These are phyloP conservation scores for Sequoiadendron giganteum DNA, from an alignment of 75 land plant species.

Conservation along the genomic window DNA sequence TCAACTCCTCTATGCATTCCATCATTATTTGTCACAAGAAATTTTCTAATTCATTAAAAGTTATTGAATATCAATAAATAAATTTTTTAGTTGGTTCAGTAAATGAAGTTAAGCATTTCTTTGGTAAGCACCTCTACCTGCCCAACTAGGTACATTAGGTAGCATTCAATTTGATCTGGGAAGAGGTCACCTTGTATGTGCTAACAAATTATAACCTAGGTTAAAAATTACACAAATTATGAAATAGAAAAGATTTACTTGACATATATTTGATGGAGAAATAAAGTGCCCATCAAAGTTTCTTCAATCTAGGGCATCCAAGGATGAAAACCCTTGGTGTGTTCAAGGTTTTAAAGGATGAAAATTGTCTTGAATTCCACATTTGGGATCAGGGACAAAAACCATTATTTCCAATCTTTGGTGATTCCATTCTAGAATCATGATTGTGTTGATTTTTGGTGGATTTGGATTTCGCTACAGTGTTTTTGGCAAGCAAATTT, in stretches of 20 bases:
- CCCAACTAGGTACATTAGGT: background rate
- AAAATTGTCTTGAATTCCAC: too few relatives aligned
- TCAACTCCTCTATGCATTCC: background rate
- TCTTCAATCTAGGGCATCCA: too few relatives aligned
- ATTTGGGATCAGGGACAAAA: too few relatives aligned
- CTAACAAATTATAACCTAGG: background rate
- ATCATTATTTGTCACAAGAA: background rate
- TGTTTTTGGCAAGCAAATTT: too few relatives aligned
- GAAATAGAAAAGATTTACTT: background rate
- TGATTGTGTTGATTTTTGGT: too few relatives aligned
- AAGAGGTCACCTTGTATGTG: background rate
- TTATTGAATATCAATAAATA: background rate
- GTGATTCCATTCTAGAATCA: too few relatives aligned
- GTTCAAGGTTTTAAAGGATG: too few relatives aligned
- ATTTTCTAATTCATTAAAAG: background rate
- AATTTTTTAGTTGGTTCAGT: background rate
- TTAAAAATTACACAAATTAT: background rate
- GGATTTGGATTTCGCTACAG: too few relatives aligned
- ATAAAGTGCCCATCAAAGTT: too few relatives aligned
- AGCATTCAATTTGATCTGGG: background rate
- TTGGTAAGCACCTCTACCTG: background rate
- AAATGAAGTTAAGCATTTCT: background rate
- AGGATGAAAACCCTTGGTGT: too few relatives aligned
- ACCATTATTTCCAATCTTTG: too few relatives aligned
- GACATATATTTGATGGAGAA: background rate